Evolutionary conservation across 805 yeast genomes (phyloP), one percentile per base, ranked within the genome.

Genomic region (Zygoascus bituminiphila): DNA sequence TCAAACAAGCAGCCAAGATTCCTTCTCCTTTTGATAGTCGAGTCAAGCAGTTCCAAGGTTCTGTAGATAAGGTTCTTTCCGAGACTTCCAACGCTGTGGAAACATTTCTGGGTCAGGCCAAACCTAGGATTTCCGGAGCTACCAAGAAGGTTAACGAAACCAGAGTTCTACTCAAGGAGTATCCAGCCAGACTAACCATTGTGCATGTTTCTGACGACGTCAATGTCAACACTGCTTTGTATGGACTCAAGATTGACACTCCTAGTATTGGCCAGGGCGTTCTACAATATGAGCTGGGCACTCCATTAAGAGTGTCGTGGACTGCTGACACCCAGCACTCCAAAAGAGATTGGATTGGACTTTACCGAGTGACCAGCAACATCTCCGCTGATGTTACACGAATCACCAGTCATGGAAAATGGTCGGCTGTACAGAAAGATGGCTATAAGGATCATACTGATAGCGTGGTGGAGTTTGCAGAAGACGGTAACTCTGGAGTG

Each of bases 321-420:
- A 60, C 63, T 23, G 68, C 81, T 0, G 82, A 85, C 1, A 66
- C 65, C 2, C 51, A 58, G 21, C 79, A 76, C 53, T 66, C 77
- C 15, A 49, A 65, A 0, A 71, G 69, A 39, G 89, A 84, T 60
- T 85, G 95, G 95, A 74, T 85, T 54, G 94, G 93, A 0, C 63
- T 85, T 25, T 85, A 85, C 64, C 76, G 77, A 47, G 74, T 82
- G 8, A 66, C 76, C 22, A 83, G 76, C 52, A 78, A 85, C 15
- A 74, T 79, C 4, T 75, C 81, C 19, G 71, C 79, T 47, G 71
- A 72, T 38, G 72, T 69, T 23, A 84, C 93, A 0, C 64, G 73
- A 33, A 66, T 79, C n/a, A 70, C 84, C 10, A 81, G 88, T 8
- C 63, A 73, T 35, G 84, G 84, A 9, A 78, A 82, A 53, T 84